Percentiles rank a stretch among this genome's conserved stretches.
Conservation (phyloP, 306 rosid species). For the Quillaja saponaria region DNA sequence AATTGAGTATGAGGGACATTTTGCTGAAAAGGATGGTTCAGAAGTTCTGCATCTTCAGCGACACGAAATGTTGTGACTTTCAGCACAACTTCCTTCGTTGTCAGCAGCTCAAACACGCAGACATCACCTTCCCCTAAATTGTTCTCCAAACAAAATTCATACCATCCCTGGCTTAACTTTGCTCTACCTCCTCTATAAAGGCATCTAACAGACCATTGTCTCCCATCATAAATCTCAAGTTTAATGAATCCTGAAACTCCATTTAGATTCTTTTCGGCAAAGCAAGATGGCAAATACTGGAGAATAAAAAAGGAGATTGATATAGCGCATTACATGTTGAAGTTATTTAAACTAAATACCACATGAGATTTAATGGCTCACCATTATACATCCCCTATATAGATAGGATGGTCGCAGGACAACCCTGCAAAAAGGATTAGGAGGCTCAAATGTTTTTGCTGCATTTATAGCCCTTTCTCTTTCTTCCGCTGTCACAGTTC, state of each 20-base stretch:
- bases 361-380: conserved; percentile 38
- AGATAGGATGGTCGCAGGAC: conserved; percentile 94
- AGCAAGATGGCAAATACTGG: conserved; percentile 97
- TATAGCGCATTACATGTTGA: conserved; percentile 6
- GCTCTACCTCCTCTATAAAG: conserved; percentile 88
- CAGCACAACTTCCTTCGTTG: conserved; percentile 66
- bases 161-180: conserved; percentile 98
- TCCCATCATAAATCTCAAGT: conserved; percentile 75
- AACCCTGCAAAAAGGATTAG: conserved; percentile 89
- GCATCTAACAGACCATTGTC: conserved; percentile 92
- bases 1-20: conserved; percentile 43
- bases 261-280: conserved; percentile 85
- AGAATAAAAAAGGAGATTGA: conserved; percentile 26
- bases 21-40: conserved; percentile 47
- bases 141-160: conserved; percentile 78
- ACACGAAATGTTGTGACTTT: conserved; percentile 76
- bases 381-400: conserved; percentile 98
- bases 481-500: conserved; percentile 96
- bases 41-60: conserved; percentile 50
- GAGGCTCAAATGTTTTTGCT: conserved; percentile 84
- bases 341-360: conserved; percentile 15
- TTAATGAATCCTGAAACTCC: conserved; percentile 93
- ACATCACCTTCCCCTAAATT: conserved; percentile 95
- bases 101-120: conserved; percentile 84
- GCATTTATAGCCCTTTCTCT: conserved; percentile 77